Percentiles rank a stretch among this genome's conserved stretches.
These are phyloP conservation scores for Ilyonectria robusta DNA, from an alignment of 2,329 filamentous ascomycete genomes.

Conservation along the genomic window DNA sequence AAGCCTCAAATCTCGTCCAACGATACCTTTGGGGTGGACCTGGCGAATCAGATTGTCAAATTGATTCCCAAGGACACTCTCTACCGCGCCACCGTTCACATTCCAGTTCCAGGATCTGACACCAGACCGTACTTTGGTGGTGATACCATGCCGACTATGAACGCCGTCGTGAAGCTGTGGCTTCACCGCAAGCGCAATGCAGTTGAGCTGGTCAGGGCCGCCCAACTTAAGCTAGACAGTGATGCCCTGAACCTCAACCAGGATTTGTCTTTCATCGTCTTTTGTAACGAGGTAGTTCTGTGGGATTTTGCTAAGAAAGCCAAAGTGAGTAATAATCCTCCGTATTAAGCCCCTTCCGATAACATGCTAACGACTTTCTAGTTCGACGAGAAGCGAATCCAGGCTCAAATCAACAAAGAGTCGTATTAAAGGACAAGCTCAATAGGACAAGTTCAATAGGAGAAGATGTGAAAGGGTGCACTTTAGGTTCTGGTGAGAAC, in stretches of 20 bases:
- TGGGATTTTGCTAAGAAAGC: slow-evolving; percentile 10
- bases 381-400: no score
- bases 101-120: slow-evolving; percentile 6
- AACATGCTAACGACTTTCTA: no score
- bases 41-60: background rate
- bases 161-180: slow-evolving; percentile 19
- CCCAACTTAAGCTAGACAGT: slow-evolving; percentile 1
- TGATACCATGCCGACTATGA: slow-evolving; percentile 9
- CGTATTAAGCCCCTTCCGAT: no score
- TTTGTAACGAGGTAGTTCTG: slow-evolving; percentile 4
- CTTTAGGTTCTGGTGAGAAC: no score
- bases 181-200: background rate
- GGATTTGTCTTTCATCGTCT: slow-evolving; percentile 7
- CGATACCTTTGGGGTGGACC: slow-evolving; percentile 6
- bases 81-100: slow-evolving; percentile 11
- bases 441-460: no score
- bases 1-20: slow-evolving; percentile 1
- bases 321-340: background rate
- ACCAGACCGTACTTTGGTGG: slow-evolving; percentile 18
- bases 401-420: no score
- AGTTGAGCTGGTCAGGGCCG: background rate
- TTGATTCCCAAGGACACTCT: background rate
- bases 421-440: no score
- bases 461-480: no score
- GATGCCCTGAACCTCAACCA: slow-evolving; percentile 1